Conservation (phyloP, 305 asterid genomes). For the Fraxinus ornus region DNA sequence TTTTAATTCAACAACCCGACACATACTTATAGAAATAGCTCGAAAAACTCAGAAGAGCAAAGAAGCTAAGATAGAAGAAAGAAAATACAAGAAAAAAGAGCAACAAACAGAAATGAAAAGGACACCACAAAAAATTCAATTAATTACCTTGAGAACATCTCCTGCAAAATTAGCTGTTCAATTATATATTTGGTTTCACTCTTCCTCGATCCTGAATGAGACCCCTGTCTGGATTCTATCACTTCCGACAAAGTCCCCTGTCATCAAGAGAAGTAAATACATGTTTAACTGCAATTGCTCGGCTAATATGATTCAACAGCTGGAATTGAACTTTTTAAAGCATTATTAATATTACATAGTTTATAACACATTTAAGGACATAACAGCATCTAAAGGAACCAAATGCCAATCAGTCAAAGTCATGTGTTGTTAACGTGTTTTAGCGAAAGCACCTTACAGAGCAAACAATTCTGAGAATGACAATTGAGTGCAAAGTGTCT, state of each 20-base stretch:
- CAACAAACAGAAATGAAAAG: conserved; percentile 5
- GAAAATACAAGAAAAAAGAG: not conserved
- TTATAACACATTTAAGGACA: not conserved
- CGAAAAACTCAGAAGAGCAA: conserved; percentile 9
- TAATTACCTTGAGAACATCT: conserved; percentile 65
- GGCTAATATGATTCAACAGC: not conserved
- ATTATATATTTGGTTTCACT: conserved; percentile 53
- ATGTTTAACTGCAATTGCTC: not conserved
- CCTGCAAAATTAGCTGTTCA: conserved; percentile 60
- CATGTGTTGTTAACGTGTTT: not conserved
- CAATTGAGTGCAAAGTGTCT: not conserved
- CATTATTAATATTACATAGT: not conserved
- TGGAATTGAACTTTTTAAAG: not conserved
- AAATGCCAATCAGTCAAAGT: not conserved
- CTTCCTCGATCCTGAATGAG: conserved; percentile 33
- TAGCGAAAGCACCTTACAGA: not conserved
- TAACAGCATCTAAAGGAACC: not conserved
- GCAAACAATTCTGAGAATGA: not conserved
- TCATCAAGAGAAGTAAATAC: conserved; percentile 8
- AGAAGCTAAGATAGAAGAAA: conserved; percentile 8
- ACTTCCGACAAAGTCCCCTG: conserved; percentile 24
- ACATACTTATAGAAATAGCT: not conserved
- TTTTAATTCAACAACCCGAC: not conserved
- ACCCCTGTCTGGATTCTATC: conserved; percentile 29
- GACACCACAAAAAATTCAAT: not conserved